phyloP scores from a whole-genome alignment of 1,284 basidiomycete species.

The Pterulicium gracile region DNA sequence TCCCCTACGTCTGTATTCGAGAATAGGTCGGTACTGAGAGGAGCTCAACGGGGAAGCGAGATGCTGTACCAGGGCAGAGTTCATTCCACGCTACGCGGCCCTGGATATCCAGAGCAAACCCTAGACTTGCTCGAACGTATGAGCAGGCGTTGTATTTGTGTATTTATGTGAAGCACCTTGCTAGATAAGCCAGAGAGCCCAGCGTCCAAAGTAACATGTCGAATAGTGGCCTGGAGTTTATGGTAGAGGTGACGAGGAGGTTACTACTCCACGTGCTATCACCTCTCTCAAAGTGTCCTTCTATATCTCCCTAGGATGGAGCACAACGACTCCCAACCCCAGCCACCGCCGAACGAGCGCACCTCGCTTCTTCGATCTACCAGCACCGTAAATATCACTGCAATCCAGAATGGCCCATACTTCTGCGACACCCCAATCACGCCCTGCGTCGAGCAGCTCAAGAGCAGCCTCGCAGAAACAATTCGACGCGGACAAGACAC shows the following conservation, averaged over 20 bases:
- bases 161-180: neutral
- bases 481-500: neutral
- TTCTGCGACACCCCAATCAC: neutral
- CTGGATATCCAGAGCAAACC: conserved; percentile 37
- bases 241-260: too few relatives aligned
- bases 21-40: conserved; percentile 2
- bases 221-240: too few relatives aligned
- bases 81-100: conserved; percentile 59
- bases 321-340: neutral
- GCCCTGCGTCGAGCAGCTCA: neutral
- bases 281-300: too few relatives aligned
- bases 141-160: too few relatives aligned
- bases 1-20: conserved; percentile 24
- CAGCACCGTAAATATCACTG: neutral
- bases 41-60: conserved; percentile 1
- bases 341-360: neutral
- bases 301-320: neutral
- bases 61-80: conserved; percentile 42
- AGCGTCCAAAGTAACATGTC: neutral
- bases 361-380: neutral
- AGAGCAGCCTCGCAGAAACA: neutral
- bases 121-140: conserved; percentile 16
- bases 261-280: too few relatives aligned
- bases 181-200: neutral
- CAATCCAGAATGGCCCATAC: neutral